Percentiles rank a stretch among this genome's conserved stretches.
Conservation (phyloP, 768 basidiomycete species). For the Trametes cubensis region DNA sequence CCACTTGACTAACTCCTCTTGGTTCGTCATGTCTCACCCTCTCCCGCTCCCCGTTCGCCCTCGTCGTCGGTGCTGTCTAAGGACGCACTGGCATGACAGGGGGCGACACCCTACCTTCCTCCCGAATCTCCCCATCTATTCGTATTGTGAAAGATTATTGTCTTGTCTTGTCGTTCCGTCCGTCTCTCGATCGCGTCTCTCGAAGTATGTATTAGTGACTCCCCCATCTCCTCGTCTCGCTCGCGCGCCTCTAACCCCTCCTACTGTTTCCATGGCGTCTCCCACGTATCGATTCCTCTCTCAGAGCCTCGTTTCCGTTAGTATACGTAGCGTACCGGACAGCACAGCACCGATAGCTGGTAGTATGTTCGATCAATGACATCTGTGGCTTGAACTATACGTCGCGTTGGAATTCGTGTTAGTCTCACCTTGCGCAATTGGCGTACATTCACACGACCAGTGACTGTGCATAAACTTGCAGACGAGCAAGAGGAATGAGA, state of each 20-base stretch:
- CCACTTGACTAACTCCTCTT: constrained; percentile 20
- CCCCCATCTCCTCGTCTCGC: constrained; percentile 2
- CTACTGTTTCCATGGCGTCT: constrained; percentile 21
- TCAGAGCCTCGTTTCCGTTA: not conserved
- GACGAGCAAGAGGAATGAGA: not conserved
- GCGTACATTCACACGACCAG: no score
- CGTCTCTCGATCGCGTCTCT: not conserved
- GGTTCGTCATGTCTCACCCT: constrained; percentile 9
- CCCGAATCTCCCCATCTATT: constrained; percentile 3
- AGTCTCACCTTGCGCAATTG: no score
- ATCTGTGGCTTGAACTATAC: not conserved
- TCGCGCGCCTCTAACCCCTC: not conserved
- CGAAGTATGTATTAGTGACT: constrained; percentile 16
- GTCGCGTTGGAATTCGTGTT: not conserved
- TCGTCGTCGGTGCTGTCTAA: constrained; percentile 2
- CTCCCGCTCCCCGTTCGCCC: not conserved
- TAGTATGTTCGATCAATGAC: constrained; percentile 12
- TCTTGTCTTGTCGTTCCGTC: not conserved
- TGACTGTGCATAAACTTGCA: no score
- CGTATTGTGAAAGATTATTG: constrained; percentile 17
- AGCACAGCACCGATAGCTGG: constrained; percentile 15
- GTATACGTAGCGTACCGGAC: constrained; percentile 20
- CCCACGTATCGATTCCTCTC: not conserved
- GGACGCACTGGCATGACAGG: not conserved
- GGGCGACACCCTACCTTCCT: no score